Conservation (phyloP, 2,329 filamentous ascomycete genomes). For the Trichophyton simii region DNA sequence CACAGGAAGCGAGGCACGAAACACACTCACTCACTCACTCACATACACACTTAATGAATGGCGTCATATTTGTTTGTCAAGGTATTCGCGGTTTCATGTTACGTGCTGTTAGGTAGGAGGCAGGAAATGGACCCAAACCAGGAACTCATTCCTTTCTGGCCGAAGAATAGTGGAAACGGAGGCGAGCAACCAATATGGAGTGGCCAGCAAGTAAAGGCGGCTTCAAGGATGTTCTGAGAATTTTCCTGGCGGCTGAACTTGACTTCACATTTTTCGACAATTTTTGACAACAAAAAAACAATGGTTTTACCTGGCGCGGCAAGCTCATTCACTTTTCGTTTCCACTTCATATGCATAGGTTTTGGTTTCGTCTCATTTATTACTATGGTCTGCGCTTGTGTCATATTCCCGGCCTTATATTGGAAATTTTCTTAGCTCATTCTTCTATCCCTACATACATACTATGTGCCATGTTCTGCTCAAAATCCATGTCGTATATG, state of each 20-base stretch:
- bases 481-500: not conserved
- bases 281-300: not conserved
- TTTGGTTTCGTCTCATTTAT: not conserved
- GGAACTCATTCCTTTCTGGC: not conserved
- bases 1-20: constrained; percentile 4
- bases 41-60: constrained; percentile 28
- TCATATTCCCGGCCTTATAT: not conserved
- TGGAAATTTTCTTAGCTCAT: not conserved
- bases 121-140: not conserved
- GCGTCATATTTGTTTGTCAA: constrained; percentile 29
- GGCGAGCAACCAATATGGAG: not conserved
- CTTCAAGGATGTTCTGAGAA: not conserved
- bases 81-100: constrained; percentile 17
- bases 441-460: not conserved
- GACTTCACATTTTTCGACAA: not conserved
- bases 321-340: not conserved
- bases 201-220: not conserved
- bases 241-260: not conserved
- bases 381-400: not conserved
- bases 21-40: not conserved
- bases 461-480: not conserved
- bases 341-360: not conserved
- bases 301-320: not conserved
- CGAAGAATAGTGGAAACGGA: not conserved
- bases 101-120: not conserved